Base-by-base conservation (phyloP, 2,329 filamentous ascomycete species). In the Akanthomyces muscarius region DNA sequence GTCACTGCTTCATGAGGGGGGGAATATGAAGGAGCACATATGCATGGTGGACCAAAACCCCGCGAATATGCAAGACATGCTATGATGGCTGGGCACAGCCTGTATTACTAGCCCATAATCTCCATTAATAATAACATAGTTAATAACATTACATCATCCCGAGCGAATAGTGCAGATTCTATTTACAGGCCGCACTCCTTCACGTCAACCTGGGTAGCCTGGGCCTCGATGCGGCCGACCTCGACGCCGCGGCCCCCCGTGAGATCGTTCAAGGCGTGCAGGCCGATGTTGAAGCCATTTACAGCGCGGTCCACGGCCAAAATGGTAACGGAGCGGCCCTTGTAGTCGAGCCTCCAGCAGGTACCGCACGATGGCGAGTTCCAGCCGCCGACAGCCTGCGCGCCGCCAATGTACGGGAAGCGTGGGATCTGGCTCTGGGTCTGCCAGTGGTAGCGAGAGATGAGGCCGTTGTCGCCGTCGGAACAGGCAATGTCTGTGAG, bases 381-480 rank as follows among this genome's bases (percentile, higher is more conserved):
- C 83, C 83, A 87, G 62, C 80, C 80, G 23, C 71, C 71, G n/a
- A 88, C 74, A 60, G 75, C 78, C 8, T 78, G 74, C 23, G 77
- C 76, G 38, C 83, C 86, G 41, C 83, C 86, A 64, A 88, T 81
- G 72, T 80, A 77, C 42, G 83, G 81, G 75, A 83, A 87, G 42
- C 68, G 66, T 18, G 79, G 77, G 67, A 86, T 73, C 36, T 79
- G 70, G 60, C 79, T 79, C 74, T 86, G 83, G 0, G 75, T 85
- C 59, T 75, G 71, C 84, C 83, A 89, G 68, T 80, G 80, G 76
- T 84, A 85, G 69, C 79, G 82, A 69, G 82, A 86, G 66, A 84
- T 84, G 65, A 91, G 81, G 63, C 89, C 89, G 75, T 90, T 88
- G 65, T 66, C 53, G 61, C 89, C 89, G 71, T 91, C 85, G 38